Evolutionary conservation across 2,329 filamentous ascomycete species (phyloP), one percentile per base, ranked within the genome.

Genomic region (Claviceps quebecensis): DNA sequence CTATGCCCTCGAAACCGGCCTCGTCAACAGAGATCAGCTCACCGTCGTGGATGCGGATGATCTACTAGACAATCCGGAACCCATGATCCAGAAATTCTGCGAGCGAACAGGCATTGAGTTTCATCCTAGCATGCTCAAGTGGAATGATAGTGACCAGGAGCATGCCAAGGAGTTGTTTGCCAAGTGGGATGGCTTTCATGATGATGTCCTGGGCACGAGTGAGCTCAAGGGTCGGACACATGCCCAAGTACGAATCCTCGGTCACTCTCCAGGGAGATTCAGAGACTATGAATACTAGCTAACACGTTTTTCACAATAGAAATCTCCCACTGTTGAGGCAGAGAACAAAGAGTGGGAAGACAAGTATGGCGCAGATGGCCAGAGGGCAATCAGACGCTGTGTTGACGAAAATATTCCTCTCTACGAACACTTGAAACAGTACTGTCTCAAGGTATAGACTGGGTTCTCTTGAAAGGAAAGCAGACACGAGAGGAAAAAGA

Each of bases 111-210:
- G 84, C 26, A 75, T 96, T 54, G 77, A 86, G 16, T 98, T 84
- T 67, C 72, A 72, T 45, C 78, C 81, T 0, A 72, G 78, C 14
- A 95, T 97, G 90, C 74, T 98, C 55, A 74, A 77, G 53, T 97
- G 93, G 93, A 79, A 86, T 55, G 81, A 83, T 29, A 81, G 84
- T 49, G 83, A 86, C 56, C 83, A 84, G 59, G 81, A 88, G 49
- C 72, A 78, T 55, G 91, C 90, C 3, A 74, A 77, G 57, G 75
- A 80, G 56, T 83, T 82, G 17, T 97, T 97, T 69, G 88, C 90
- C 70, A 97, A 98, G 72, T 97, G 93, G 93, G 86, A 83, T 58
- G 93, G 93, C 11, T 97, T 95, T 71, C 93, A 97, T 66, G 86
- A 97, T 59, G 93, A 97, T 72, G 93, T 89, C 14, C 87, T 97